Conservation (phyloP, 345 rosid species). For the Populus euphratica region DNA sequence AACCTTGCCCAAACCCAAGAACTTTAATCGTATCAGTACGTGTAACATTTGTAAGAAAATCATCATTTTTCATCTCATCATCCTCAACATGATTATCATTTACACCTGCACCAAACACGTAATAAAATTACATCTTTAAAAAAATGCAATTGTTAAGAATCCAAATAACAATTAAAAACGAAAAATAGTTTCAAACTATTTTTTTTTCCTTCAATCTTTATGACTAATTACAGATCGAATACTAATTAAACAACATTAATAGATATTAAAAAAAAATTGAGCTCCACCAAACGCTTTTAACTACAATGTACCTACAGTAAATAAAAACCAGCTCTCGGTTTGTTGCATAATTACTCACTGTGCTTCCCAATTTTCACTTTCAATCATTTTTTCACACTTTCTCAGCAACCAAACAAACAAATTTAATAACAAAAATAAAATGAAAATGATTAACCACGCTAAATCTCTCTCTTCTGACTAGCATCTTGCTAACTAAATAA, state of each 20-base stretch:
- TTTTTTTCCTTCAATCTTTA: neutral
- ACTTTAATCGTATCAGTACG: conserved; percentile 48
- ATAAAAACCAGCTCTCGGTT: neutral
- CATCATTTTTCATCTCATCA: conserved; percentile 47
- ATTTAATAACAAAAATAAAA: neutral
- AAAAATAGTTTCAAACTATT: neutral
- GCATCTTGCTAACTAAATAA: neutral
- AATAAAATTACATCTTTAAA: neutral
- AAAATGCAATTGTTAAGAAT: neutral
- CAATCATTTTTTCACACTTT: conserved; percentile 3
- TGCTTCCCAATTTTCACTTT: neutral
- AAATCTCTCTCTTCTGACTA: neutral
- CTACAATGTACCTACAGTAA: neutral
- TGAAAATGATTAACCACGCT: neutral
- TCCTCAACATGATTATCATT: conserved; percentile 30
- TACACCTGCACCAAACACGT: conserved; percentile 31
- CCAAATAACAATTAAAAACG: neutral
- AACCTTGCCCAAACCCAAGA: conserved; percentile 70
- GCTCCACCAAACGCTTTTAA: neutral
- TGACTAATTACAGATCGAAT: neutral
- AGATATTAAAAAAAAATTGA: neutral
- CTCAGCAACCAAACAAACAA: conserved; percentile 8
- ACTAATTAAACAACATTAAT: neutral
- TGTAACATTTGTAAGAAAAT: conserved; percentile 85
- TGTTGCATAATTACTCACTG: neutral